Conservation (phyloP, 83 land plant genomes). For the Diphasiastrum complanatum region DNA sequence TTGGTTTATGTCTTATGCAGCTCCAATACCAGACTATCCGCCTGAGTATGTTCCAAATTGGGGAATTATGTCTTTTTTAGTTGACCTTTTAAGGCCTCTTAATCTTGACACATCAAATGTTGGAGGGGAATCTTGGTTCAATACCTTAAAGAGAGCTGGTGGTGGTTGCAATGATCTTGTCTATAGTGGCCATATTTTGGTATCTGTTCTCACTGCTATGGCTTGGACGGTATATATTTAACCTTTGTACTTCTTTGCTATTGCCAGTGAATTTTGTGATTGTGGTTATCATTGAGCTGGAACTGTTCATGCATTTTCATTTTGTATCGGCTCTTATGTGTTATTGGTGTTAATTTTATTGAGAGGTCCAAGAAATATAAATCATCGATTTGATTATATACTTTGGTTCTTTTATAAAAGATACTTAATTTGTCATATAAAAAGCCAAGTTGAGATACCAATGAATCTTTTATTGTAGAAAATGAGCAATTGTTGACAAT, state of each 20-base stretch:
- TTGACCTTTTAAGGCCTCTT: conserved; percentile 65
- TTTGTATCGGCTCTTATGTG: not conserved
- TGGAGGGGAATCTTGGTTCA: conserved; percentile 62
- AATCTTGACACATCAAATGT: conserved; percentile 19
- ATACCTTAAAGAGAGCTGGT: conserved; percentile 72
- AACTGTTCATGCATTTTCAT: not conserved
- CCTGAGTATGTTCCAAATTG: conserved; percentile 70
- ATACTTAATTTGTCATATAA: too few relatives aligned
- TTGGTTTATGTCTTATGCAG: too few relatives aligned
- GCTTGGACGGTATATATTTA: conserved; percentile 77
- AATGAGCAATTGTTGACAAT: too few relatives aligned
- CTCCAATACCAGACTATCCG: conserved; percentile 37
- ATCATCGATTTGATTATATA: too few relatives aligned
- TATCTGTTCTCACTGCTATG: conserved; percentile 93
- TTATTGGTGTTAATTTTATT: too few relatives aligned
- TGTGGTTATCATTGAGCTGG: not conserved
- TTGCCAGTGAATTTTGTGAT: not conserved
- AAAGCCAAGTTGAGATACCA: too few relatives aligned
- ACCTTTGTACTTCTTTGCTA: not conserved
- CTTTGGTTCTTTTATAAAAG: too few relatives aligned
- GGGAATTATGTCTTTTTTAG: conserved; percentile 80
- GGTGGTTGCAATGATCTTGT: conserved; percentile 96
- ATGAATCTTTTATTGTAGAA: too few relatives aligned
- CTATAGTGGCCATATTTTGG: conserved; percentile 91
- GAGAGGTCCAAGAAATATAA: too few relatives aligned